phyloP scores from a whole-genome alignment of 768 basidiomycete genomes.

The Leucocoprinus sp. region DNA sequence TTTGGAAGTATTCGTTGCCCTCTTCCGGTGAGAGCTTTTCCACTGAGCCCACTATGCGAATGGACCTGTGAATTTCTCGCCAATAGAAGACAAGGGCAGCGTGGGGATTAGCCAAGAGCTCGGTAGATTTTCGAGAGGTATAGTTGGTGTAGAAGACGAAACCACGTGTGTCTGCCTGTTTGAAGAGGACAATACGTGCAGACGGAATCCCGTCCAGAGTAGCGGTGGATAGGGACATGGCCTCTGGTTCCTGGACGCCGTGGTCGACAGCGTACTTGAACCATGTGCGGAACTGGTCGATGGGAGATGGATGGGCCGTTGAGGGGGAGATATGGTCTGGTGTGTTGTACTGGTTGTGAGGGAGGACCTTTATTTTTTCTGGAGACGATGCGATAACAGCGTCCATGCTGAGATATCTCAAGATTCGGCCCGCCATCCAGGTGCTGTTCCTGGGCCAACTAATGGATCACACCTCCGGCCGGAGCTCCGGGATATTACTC shows the following conservation, averaged over 20 bases:
- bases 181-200: conserved; percentile 84
- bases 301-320: conserved; percentile 56
- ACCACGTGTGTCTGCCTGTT: conserved; percentile 79
- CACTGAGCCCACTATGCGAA: conserved; percentile 78
- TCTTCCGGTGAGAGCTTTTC: conserved; percentile 71
- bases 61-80: conserved; percentile 72
- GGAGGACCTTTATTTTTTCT: conserved; percentile 57
- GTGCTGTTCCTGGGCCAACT: not conserved
- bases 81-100: conserved; percentile 89
- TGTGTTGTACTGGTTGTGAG: conserved; percentile 70
- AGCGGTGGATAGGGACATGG: conserved; percentile 75
- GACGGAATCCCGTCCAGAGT: conserved; percentile 72
- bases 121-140: conserved; percentile 82
- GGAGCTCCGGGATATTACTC: conserved; percentile 13
- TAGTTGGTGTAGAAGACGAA: conserved; percentile 99
- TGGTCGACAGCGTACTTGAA: conserved; percentile 55
- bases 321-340: conserved; percentile 53
- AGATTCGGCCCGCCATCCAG: conserved; percentile 5
- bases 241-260: conserved; percentile 78
- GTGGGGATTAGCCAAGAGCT: conserved; percentile 68
- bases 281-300: conserved; percentile 85
- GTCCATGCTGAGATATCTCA: conserved; percentile 26
- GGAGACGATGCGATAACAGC: conserved; percentile 35
- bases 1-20: conserved; percentile 76
- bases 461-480: not conserved